These are phyloP conservation scores for Cladosporium sp. DNA, from an alignment of 2,329 filamentous ascomycete genomes.

Conservation along the genomic window DNA sequence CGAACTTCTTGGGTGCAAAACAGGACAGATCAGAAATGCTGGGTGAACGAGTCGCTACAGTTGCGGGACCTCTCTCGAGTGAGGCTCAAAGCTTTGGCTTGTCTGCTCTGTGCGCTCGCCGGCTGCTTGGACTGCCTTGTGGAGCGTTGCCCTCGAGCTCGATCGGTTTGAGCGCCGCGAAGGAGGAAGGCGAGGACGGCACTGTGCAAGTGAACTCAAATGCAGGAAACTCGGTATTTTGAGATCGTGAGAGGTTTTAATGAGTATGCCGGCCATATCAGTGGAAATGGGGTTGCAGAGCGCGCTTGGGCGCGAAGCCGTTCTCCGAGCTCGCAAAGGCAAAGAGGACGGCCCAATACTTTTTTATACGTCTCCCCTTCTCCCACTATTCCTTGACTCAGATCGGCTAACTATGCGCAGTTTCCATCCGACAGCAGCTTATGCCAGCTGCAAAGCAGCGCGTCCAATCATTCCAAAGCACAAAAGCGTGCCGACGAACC, in stretches of 20 bases:
- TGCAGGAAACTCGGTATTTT: background rate
- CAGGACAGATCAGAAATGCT: background rate
- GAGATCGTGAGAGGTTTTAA: background rate
- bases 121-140: background rate
- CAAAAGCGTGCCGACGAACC: conserved; percentile 27
- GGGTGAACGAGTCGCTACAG: conserved; percentile 26
- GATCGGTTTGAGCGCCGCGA: conserved; percentile 7
- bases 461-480: conserved; percentile 29
- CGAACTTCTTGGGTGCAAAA: background rate
- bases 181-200: background rate
- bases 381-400: background rate
- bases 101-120: conserved; percentile 50
- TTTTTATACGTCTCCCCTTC: conserved; percentile 38
- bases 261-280: background rate
- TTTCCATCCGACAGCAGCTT: background rate
- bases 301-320: conserved; percentile 17
- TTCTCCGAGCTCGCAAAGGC: conserved; percentile 20
- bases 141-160: conserved; percentile 16
- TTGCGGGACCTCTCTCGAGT: conserved; percentile 80
- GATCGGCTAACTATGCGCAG: conserved; percentile 23
- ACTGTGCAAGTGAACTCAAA: background rate
- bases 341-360: conserved; percentile 25
- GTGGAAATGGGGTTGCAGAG: conserved; percentile 11
- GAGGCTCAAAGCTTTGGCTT: conserved; percentile 94
- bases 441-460: conserved; percentile 27